Conservation (phyloP, 2,329 filamentous ascomycete species). For the Paracoccidioides lutzii region DNA sequence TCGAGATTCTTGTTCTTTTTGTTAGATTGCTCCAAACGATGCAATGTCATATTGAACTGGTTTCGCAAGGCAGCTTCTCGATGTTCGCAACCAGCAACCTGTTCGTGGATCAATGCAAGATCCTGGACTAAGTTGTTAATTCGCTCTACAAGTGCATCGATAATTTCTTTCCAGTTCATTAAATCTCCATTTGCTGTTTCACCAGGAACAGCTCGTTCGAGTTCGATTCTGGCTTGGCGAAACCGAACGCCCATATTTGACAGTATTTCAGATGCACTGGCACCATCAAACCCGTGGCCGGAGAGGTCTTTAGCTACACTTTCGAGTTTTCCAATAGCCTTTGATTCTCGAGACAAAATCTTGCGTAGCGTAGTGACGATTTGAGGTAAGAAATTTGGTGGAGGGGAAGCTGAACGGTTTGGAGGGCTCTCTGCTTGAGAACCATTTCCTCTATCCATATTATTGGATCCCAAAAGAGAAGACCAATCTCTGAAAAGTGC, state of each 20-base stretch:
- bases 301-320: conserved; percentile 25
- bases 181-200: conserved; percentile 29
- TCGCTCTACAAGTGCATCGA: conserved; percentile 29
- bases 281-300: conserved; percentile 27
- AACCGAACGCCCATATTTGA: conserved; percentile 27
- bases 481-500: conserved; percentile 30
- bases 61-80: conserved; percentile 30
- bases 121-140: conserved; percentile 24
- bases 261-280: conserved; percentile 21
- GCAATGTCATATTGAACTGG: conserved; percentile 32
- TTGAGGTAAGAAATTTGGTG: conserved; percentile 27
- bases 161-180: conserved; percentile 26
- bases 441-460: conserved; percentile 5
- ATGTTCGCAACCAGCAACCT: conserved; percentile 22
- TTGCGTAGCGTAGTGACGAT: conserved; percentile 25
- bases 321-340: conserved; percentile 26
- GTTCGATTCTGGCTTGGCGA: conserved; percentile 30
- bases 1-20: conserved; percentile 28
- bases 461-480: conserved; percentile 16
- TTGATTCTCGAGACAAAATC: conserved; percentile 25
- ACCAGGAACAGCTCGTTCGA: conserved; percentile 33
- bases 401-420: conserved; percentile 18
- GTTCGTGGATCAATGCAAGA: conserved; percentile 21
- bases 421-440: neutral
- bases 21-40: conserved; percentile 25